phyloP scores from a whole-genome alignment of 2,329 filamentous ascomycete genomes.

The Fusarium napiforme region DNA sequence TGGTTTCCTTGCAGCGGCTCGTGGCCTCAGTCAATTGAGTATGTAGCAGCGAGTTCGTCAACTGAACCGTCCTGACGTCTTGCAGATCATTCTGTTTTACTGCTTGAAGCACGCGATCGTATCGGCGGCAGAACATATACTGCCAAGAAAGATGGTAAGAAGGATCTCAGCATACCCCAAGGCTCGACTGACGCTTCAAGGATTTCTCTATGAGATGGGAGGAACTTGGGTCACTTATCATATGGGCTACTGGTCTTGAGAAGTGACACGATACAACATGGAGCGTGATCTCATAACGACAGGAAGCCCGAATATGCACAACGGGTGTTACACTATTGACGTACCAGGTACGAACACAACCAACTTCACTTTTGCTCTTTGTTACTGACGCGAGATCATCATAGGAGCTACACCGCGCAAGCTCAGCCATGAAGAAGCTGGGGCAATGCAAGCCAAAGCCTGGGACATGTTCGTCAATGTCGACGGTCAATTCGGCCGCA shows the following conservation, averaged over 20 bases:
- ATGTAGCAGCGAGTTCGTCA: accelerated
- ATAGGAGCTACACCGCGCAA: accelerated
- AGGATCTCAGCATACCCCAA: accelerated
- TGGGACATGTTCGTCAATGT: background rate
- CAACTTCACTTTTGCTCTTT: accelerated
- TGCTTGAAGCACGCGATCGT: accelerated
- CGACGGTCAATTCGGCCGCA: background rate
- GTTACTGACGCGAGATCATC: accelerated
- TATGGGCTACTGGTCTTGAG: background rate
- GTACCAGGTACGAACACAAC: accelerated
- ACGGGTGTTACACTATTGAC: background rate
- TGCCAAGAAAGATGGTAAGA: background rate
- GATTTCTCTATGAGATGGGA: background rate
- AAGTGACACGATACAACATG: background rate
- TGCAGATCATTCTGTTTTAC: background rate
- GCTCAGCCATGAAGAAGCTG: background rate
- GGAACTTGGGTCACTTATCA: background rate
- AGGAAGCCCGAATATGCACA: background rate
- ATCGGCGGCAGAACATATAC: background rate
- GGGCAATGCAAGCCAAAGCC: background rate
- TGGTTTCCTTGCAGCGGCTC: background rate
- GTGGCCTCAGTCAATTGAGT: background rate
- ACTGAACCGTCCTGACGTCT: accelerated
- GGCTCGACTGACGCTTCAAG: background rate
- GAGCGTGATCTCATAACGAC: background rate